A percentile compares a stretch with the other conserved stretches of the same genome.
Evolutionary conservation across 805 yeast species (phyloP).

Genomic region (Kuraishia hungarica): DNA sequence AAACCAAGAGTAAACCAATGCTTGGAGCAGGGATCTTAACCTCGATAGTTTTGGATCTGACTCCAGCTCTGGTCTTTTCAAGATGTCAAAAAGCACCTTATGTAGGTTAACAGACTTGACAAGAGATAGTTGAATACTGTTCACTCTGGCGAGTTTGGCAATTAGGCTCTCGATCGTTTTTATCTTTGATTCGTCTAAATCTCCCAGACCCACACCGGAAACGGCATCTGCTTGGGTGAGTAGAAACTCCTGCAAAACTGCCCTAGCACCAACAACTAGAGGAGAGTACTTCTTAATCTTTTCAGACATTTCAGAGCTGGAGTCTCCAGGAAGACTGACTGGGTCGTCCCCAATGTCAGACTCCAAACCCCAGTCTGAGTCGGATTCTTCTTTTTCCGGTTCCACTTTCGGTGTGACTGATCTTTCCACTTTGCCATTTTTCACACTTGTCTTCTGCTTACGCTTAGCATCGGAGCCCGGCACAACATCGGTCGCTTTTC

Average conservation of each 20-base stretch:
- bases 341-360: neutral
- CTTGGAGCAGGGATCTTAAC: constrained; percentile 9
- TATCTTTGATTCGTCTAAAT: neutral
- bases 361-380: neutral
- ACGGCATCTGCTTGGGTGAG: neutral
- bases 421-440: neutral
- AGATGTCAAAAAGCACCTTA: constrained; percentile 21
- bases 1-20: constrained; percentile 16
- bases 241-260: neutral
- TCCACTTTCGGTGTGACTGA: neutral
- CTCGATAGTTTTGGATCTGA: constrained; percentile 7
- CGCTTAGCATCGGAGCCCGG: neutral
- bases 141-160: neutral
- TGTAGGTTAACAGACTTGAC: constrained; percentile 21
- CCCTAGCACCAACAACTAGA: neutral
- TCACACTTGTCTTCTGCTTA: neutral
- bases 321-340: neutral
- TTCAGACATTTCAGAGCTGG: neutral
- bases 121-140: neutral
- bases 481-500: neutral
- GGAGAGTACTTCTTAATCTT: neutral
- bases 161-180: neutral
- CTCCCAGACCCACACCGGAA: neutral
- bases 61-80: constrained; percentile 27
- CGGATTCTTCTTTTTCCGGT: neutral